phyloP scores from a whole-genome alignment of 2,329 filamentous ascomycete species.

The Sphaerulina vaccinii region DNA sequence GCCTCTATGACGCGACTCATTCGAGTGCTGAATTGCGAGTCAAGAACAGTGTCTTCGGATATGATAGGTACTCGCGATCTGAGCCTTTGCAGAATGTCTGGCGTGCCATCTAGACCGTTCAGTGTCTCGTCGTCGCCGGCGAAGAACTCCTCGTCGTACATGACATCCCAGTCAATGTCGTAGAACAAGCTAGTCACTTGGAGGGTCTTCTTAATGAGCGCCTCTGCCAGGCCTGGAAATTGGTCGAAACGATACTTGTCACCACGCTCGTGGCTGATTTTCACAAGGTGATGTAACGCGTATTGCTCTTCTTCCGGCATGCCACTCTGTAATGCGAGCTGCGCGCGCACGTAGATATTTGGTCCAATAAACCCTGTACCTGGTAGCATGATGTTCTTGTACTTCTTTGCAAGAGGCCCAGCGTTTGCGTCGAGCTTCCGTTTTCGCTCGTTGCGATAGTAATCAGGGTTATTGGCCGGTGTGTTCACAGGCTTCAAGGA shows the following conservation, averaged over 20 bases:
- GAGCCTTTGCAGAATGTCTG: conserved; percentile 71
- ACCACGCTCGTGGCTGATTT: conserved; percentile 90
- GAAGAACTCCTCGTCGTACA: conserved; percentile 61
- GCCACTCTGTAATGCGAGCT: conserved; percentile 77
- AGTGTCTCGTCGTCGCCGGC: conserved; percentile 54
- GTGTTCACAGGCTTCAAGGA: conserved; percentile 72
- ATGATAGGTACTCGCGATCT: conserved; percentile 57
- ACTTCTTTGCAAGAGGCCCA: conserved; percentile 46
- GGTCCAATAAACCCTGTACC: conserved; percentile 67
- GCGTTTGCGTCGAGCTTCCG: conserved; percentile 43
- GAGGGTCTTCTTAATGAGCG: conserved; percentile 79
- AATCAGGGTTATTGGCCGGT: conserved; percentile 68
- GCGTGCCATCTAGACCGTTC: conserved; percentile 66
- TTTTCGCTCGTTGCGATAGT: conserved; percentile 61
- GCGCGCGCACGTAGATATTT: conserved; percentile 87
- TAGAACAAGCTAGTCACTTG: conserved; percentile 78
- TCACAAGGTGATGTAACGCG: conserved; percentile 87
- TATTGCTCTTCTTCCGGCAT: conserved; percentile 84
- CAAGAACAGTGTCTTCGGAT: conserved; percentile 67
- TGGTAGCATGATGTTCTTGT: conserved; percentile 58
- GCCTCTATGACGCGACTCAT: conserved; percentile 82
- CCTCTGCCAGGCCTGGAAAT: conserved; percentile 84
- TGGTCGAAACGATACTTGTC: conserved; percentile 96
- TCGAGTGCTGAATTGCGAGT: conserved; percentile 66
- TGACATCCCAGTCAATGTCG: conserved; percentile 76